These are phyloP conservation scores for Pleurotus pulmonarius DNA, from an alignment of 768 basidiomycete species.

Conservation along the genomic window DNA sequence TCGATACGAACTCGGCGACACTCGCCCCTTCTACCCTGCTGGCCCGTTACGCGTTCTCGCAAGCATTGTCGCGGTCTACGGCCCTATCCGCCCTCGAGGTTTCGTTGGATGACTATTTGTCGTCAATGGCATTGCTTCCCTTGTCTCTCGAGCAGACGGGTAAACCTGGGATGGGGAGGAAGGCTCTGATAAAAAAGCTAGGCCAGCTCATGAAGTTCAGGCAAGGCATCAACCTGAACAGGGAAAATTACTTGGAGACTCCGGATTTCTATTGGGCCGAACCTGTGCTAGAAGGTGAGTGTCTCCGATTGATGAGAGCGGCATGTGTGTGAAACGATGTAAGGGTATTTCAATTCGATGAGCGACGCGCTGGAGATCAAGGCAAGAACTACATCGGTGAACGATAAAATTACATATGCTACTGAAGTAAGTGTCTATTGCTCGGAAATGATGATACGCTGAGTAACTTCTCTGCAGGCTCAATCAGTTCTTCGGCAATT, in stretches of 20 bases:
- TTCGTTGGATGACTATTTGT: slow-evolving; percentile 78
- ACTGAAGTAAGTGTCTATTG: slow-evolving; percentile 48
- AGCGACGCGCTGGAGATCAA: slow-evolving; percentile 85
- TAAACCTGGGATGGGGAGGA: slow-evolving; percentile 77
- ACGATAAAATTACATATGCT: slow-evolving; percentile 91
- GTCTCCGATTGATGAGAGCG: no score
- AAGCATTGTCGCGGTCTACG: slow-evolving; percentile 87
- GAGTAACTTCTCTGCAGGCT: slow-evolving; percentile 34
- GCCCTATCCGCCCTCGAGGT: slow-evolving; percentile 85
- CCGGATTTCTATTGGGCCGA: slow-evolving; percentile 96
- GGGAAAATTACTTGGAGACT: slow-evolving; percentile 84
- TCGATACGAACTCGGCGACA: slow-evolving; percentile 11
- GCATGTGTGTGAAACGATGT: no score
- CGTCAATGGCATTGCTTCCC: slow-evolving; percentile 78
- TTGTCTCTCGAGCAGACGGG: slow-evolving; percentile 74
- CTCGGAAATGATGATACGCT: no score
- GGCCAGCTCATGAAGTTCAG: slow-evolving; percentile 90
- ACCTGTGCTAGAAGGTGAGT: slow-evolving; percentile 79
- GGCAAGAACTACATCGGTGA: slow-evolving; percentile 73
- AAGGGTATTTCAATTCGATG: slow-evolving; percentile 82
- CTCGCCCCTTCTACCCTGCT: slow-evolving; percentile 72
- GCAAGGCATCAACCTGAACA: slow-evolving; percentile 86
- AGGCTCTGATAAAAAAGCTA: slow-evolving; percentile 85
- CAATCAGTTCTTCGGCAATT: slow-evolving; percentile 89
- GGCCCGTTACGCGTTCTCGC: slow-evolving; percentile 88